A percentile compares a stretch with the other conserved stretches of the same genome.
Conservation (phyloP, 768 basidiomycete species). For the Tubosaeta sp. region DNA sequence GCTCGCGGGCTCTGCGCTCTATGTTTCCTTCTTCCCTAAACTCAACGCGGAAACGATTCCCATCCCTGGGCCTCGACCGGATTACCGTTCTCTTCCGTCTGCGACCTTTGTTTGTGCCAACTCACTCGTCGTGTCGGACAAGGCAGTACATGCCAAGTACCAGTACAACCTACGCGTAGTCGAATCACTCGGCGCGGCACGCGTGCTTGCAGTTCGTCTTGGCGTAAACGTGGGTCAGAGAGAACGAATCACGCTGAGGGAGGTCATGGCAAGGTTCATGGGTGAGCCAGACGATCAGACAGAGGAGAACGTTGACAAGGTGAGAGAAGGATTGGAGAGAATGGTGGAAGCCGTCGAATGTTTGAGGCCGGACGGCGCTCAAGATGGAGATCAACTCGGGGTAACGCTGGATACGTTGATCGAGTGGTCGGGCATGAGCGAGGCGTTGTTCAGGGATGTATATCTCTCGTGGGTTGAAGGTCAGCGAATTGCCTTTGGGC, state of each 20-base stretch:
- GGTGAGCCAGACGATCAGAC: conserved; percentile 39
- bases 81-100: conserved; percentile 20
- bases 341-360: conserved; percentile 47
- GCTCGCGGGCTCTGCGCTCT: conserved; percentile 63
- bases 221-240: conserved; percentile 37
- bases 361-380: conserved; percentile 41
- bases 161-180: conserved; percentile 89
- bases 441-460: conserved; percentile 54
- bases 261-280: conserved; percentile 57
- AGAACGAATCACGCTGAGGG: conserved; percentile 57
- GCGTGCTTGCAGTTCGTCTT: conserved; percentile 62
- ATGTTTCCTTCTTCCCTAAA: conserved; percentile 77
- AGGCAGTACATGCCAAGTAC: conserved; percentile 68
- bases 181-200: conserved; percentile 80
- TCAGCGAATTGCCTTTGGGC: conserved; percentile 29
- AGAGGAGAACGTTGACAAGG: conserved; percentile 38
- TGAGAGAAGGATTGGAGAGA: conserved; percentile 45
- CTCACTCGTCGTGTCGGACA: conserved; percentile 78
- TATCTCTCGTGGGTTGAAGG: conserved; percentile 81
- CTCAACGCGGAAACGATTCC: conserved; percentile 64
- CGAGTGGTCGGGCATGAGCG: conserved; percentile 51
- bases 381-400: conserved; percentile 47
- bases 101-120: conserved; percentile 28
- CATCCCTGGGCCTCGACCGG: conserved; percentile 42
- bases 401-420: conserved; percentile 76